Percentiles rank a stretch among this genome's conserved stretches.
Conservation (phyloP, 1,139 yeast species). For the Zygotorulaspora mrakii region DNA sequence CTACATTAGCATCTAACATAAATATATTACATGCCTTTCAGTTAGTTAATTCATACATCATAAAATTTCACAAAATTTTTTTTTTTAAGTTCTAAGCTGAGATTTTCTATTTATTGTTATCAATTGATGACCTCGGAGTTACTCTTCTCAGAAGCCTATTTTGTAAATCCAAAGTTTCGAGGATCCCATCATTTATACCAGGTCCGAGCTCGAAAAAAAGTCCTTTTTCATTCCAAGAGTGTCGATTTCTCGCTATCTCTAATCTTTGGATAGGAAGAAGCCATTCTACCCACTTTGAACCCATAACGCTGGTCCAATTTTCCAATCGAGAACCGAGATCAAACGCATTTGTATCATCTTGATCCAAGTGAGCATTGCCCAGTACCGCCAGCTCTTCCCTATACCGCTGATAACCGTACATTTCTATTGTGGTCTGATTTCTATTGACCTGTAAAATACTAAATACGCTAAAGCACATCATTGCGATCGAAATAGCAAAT, state of each 20-base stretch:
- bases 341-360: slow-evolving; percentile 58
- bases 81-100: no score
- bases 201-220: slow-evolving; percentile 50
- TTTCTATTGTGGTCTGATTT: slow-evolving; percentile 81
- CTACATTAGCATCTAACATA: background rate
- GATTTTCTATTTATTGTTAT: slow-evolving; percentile 8
- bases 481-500: slow-evolving; percentile 59
- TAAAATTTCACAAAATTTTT: no score
- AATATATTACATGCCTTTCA: background rate
- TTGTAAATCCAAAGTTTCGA: slow-evolving; percentile 35
- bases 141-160: slow-evolving; percentile 32
- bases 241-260: slow-evolving; percentile 28
- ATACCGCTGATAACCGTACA: slow-evolving; percentile 58
- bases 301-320: slow-evolving; percentile 76
- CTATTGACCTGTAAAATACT: slow-evolving; percentile 55
- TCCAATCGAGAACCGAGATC: slow-evolving; percentile 56
- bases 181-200: slow-evolving; percentile 42
- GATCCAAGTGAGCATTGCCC: slow-evolving; percentile 41
- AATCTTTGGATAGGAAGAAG: slow-evolving; percentile 54
- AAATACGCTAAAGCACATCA: slow-evolving; percentile 56
- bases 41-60: background rate
- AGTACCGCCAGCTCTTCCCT: slow-evolving; percentile 45
- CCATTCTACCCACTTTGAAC: slow-evolving; percentile 62
- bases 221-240: slow-evolving; percentile 44
- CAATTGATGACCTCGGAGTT: slow-evolving; percentile 33